phyloP scores from a whole-genome alignment of 169 alveolate genomes.

The Ichthyophthirius multifiliis region DNA sequence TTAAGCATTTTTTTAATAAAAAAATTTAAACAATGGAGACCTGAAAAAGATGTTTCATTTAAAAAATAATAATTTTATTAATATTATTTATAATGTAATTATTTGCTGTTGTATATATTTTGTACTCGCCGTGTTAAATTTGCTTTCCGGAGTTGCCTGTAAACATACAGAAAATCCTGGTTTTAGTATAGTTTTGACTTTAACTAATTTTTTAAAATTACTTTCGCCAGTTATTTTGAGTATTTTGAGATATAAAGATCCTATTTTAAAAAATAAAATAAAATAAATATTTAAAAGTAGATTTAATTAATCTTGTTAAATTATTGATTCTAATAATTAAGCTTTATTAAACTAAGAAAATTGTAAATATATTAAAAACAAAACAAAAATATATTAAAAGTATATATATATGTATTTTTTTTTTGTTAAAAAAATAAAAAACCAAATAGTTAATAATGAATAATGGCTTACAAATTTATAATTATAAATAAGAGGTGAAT shows the following conservation, averaged over 20 bases:
- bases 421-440: background rate
- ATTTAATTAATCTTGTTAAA: background rate
- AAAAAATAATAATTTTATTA: background rate
- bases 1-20: background rate
- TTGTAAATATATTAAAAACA: background rate
- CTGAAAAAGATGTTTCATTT: background rate
- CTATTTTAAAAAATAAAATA: background rate
- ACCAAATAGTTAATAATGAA: background rate
- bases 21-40: background rate
- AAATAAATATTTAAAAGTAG: background rate
- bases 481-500: background rate
- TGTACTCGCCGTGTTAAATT: background rate
- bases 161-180: background rate
- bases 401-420: background rate
- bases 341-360: background rate
- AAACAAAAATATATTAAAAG: background rate
- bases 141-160: background rate
- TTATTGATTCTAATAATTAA: background rate
- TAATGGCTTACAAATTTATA: background rate
- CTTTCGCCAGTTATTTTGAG: background rate
- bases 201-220: background rate
- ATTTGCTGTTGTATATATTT: background rate
- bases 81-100: background rate
- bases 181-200: background rate
- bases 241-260: background rate